These are phyloP conservation scores for Backusella luteola DNA, from an alignment of 192 early-diverging fungal genomes.

Conservation along the genomic window DNA sequence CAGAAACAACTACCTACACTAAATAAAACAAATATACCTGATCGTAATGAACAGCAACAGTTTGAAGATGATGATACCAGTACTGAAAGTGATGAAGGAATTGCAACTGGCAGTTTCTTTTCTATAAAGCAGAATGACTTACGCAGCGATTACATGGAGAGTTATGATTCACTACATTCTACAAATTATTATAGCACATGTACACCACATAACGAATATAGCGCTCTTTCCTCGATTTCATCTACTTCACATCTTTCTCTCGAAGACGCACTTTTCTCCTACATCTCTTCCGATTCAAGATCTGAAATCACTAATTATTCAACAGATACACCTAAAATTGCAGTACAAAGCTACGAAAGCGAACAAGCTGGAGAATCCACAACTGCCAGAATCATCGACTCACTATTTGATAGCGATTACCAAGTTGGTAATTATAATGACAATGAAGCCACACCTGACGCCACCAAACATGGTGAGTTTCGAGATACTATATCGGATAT, in stretches of 20 bases:
- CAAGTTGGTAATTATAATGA: background rate
- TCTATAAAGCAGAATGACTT: background rate
- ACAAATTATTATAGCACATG: background rate
- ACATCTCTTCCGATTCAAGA: background rate
- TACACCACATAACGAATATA: background rate
- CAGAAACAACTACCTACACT: background rate
- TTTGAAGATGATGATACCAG: background rate
- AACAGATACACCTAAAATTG: background rate
- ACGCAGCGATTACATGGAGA: background rate
- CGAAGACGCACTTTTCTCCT: background rate
- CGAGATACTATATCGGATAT: background rate
- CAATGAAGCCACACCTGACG: background rate
- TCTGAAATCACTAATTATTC: conserved; percentile 5
- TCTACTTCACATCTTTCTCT: background rate
- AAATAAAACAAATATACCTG: background rate
- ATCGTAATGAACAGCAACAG: background rate
- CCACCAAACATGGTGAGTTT: background rate
- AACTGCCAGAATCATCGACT: background rate
- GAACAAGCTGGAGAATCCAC: background rate
- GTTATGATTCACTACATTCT: background rate
- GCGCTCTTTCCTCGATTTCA: background rate
- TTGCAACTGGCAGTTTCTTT: background rate
- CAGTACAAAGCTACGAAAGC: background rate
- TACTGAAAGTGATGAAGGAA: background rate
- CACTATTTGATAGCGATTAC: conserved; percentile 1